Conservation (phyloP, 768 basidiomycete genomes). For the Cyathus striatus region DNA sequence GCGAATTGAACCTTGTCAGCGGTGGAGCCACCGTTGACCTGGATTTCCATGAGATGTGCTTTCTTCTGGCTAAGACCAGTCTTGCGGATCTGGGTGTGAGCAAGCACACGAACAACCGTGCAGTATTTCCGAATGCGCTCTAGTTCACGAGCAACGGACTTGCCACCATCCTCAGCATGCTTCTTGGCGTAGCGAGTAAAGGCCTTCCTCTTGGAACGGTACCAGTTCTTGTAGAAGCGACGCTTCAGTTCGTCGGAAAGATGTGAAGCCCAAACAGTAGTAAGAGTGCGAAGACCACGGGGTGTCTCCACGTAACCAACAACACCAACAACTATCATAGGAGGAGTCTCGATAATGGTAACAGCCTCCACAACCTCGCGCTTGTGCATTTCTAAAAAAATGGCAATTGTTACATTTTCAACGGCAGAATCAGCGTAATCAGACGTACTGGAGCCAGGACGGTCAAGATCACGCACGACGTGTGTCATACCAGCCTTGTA, state of each 20-base stretch:
- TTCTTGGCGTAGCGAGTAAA: constrained; percentile 99
- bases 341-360: constrained; percentile 93
- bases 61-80: constrained; percentile 98
- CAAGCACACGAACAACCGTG: constrained; percentile 98
- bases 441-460: constrained; percentile 94
- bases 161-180: constrained; percentile 91
- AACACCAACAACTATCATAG: constrained; percentile 93
- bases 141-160: constrained; percentile 89
- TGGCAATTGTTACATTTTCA: constrained; percentile 1
- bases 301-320: constrained; percentile 99
- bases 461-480: constrained; percentile 97
- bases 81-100: constrained; percentile 98
- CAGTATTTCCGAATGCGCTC: constrained; percentile 99
- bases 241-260: constrained; percentile 97
- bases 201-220: constrained; percentile 99
- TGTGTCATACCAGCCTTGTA: constrained; percentile 99
- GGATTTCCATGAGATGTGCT: constrained; percentile 99
- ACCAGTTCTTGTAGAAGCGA: constrained; percentile 99
- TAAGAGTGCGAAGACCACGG: constrained; percentile 96
- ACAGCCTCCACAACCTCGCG: constrained; percentile 99
- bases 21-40: constrained; percentile 94
- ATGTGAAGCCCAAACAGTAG: constrained; percentile 98
- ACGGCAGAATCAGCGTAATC: neutral
- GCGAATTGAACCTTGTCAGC: constrained; percentile 98
- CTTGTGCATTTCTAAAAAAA: constrained; percentile 93